Evolutionary conservation across 164 flowering plant genomes (phyloP), one percentile per base, ranked within the genome.

Genomic region (Vitis cinerea): DNA sequence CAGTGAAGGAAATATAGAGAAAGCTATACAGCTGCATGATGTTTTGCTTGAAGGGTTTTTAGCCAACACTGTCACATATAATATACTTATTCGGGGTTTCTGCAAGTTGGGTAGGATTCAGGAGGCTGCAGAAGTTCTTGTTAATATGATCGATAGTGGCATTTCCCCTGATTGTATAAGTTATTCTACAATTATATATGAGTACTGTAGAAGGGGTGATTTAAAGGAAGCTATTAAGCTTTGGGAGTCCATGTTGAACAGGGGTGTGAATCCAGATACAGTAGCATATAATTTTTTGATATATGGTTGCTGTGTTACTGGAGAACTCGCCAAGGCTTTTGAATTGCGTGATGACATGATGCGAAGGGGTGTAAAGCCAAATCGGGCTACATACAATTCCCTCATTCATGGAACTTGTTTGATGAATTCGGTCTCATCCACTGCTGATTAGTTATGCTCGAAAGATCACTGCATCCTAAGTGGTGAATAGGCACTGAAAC

Each of bases 151-250:
- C 2, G 75, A 63, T n/a, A 75, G 75, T 72, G 85, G 83, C 52
- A 72, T 87, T 48, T 70, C 54, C 30, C 93, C 97, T 6, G 99
- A 92, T 79, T 91, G 97, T 75, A 79, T 92, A 59, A 89, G 95
- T 63, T 93, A 91, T 70, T 88, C 97, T 3, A 91, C 92, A 15
- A 78, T 94, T 68, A 90, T 92, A 23, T 77, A 77, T 54, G 88
- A 87, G 72, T 76, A 84, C 68, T 86, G 94, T 81, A 82, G 75
- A 65, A 81, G 84, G 51, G 87, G 89, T 52, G 61, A 85, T 63
- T 59, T 92, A 65, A 61, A 72, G 12, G 87, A 77, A 72, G 97
- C 97, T 63, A 66, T 87, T 14, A 74, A 65, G 58, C 66, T 91
- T 64, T 94, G 97, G 97, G 77, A 89, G 50, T 71, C 75, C 55